A percentile compares a stretch with the other conserved stretches of the same genome.
Conservation (phyloP, 148 eudicot species). For the Rhododendron griersonianum region DNA sequence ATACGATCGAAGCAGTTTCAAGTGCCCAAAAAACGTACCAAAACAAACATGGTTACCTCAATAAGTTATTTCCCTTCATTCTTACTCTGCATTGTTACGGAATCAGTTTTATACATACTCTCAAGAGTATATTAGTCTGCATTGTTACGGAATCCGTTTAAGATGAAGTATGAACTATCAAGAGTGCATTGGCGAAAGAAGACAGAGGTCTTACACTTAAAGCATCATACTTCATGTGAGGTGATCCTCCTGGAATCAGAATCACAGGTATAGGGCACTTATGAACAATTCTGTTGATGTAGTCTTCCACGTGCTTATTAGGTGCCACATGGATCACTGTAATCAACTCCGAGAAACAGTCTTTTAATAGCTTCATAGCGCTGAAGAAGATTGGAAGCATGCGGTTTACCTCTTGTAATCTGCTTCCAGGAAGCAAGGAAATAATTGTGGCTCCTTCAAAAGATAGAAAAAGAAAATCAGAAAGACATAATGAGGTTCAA, state of each 20-base stretch:
- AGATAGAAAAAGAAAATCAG: too few relatives aligned
- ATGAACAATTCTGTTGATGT: too few relatives aligned
- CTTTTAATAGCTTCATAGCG: conserved; percentile 54
- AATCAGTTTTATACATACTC: too few relatives aligned
- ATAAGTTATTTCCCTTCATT: not conserved
- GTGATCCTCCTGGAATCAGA: too few relatives aligned
- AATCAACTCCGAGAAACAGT: not conserved
- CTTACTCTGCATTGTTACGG: not conserved
- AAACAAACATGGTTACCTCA: not conserved
- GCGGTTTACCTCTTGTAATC: conserved; percentile 1
- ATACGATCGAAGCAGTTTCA: not conserved
- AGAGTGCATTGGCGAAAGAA: not conserved
- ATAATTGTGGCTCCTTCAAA: too few relatives aligned
- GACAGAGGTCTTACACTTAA: too few relatives aligned
- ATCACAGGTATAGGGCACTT: too few relatives aligned
- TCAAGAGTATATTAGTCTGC: not conserved
- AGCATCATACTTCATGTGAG: too few relatives aligned
- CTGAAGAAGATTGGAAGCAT: conserved; percentile 77
- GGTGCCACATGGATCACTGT: too few relatives aligned
- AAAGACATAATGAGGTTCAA: conserved; percentile 2
- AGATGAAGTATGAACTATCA: not conserved
- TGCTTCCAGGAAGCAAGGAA: too few relatives aligned
- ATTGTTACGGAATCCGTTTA: not conserved
- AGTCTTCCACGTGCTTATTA: too few relatives aligned
- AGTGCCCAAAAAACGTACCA: not conserved